phyloP scores from a whole-genome alignment of 139 green algal species.

The Eudorina sp. region DNA sequence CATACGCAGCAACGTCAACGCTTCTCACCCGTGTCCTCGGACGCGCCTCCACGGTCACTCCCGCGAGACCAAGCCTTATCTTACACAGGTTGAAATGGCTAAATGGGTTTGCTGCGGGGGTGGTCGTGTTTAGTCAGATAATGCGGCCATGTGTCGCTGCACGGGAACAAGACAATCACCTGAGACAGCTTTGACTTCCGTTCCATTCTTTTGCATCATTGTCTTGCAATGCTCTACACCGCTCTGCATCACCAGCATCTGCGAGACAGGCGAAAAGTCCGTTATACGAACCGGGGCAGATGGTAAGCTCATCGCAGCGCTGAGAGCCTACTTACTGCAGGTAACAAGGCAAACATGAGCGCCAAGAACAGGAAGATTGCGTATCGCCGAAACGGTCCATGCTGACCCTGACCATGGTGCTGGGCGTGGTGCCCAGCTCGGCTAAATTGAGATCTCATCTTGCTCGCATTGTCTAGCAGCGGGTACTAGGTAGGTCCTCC shows the following conservation, averaged over 20 bases:
- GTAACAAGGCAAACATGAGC: slow-evolving; percentile 10
- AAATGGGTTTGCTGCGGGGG: slow-evolving; percentile 32
- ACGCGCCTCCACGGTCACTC: neutral
- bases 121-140: neutral
- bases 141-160: too few relatives aligned
- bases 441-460: neutral
- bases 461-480: neutral
- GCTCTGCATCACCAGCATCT: slow-evolving; percentile 44
- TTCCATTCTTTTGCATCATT: neutral
- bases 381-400: neutral
- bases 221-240: slow-evolving; percentile 4
- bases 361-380: slow-evolving; percentile 21
- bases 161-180: too few relatives aligned
- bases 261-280: neutral
- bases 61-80: slow-evolving; percentile 16
- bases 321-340: neutral
- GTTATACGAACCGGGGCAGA: neutral
- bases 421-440: neutral
- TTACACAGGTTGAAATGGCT: slow-evolving; percentile 44
- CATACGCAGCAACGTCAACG: too few relatives aligned
- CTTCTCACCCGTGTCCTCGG: neutral
- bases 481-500: neutral
- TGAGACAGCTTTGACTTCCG: neutral
- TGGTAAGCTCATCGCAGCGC: neutral
- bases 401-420: neutral